phyloP scores from a whole-genome alignment of 2,329 filamentous ascomycete genomes.

The Fusarium cyanostomum region DNA sequence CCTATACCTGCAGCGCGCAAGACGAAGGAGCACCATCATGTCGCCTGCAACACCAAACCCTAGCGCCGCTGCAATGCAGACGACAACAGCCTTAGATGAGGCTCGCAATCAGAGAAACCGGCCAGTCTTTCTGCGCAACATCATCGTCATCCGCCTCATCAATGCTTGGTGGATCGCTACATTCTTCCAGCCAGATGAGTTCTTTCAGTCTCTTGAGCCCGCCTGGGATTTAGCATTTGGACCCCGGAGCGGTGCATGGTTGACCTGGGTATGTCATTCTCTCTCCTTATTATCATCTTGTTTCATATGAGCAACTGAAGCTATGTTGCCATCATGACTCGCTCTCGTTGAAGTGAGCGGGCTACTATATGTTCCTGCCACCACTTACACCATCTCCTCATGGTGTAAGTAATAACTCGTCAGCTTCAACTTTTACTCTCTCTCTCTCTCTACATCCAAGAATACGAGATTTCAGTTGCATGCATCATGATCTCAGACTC shows the following conservation, averaged over 20 bases:
- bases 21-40: constrained; percentile 11
- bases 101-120: constrained; percentile 36
- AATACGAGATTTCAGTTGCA: too few species aligned
- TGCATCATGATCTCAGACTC: too few species aligned
- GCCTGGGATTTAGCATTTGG: constrained; percentile 93
- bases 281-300: not conserved
- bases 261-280: constrained; percentile 82
- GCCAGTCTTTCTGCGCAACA: constrained; percentile 45
- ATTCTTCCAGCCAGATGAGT: constrained; percentile 99
- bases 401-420: too few species aligned
- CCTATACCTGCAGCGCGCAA: not conserved
- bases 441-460: too few species aligned
- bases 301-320: not conserved
- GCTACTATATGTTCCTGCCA: not conserved
- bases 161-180: constrained; percentile 84
- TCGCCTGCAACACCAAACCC: constrained; percentile 8
- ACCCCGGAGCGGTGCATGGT: constrained; percentile 79
- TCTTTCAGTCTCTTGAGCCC: constrained; percentile 94
- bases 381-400: constrained; percentile 19
- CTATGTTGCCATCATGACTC: not conserved
- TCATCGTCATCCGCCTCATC: constrained; percentile 76
- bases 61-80: not conserved
- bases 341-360: not conserved
- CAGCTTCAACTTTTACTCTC: too few species aligned
- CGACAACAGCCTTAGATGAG: constrained; percentile 22